These are phyloP conservation scores for Claviceps sp. DNA, from an alignment of 2,329 filamentous ascomycete species.

Conservation along the genomic window DNA sequence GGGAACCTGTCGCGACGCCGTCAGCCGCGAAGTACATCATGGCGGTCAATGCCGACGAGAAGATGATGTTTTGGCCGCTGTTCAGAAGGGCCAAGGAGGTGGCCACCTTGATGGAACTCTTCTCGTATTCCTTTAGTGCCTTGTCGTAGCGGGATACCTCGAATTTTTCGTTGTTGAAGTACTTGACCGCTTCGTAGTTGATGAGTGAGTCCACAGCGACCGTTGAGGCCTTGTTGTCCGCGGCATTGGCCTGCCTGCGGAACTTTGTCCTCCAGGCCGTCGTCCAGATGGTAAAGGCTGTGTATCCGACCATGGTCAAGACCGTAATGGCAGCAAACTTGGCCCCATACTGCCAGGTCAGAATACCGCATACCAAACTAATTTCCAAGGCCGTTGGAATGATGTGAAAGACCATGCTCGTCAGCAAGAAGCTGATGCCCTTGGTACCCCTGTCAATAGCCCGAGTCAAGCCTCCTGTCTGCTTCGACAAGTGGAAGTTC, in stretches of 20 bases:
- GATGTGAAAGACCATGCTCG: conserved; percentile 97
- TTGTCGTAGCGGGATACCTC: conserved; percentile 85
- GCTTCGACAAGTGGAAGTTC: conserved; percentile 84
- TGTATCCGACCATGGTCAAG: conserved; percentile 83
- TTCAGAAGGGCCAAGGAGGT: conserved; percentile 90
- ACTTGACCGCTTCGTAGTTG: conserved; percentile 98
- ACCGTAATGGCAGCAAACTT: conserved; percentile 87
- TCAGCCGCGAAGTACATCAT: conserved; percentile 98
- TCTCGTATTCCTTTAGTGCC: conserved; percentile 75
- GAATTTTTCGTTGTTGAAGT: conserved; percentile 97
- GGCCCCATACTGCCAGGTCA: conserved; percentile 89
- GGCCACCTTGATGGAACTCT: conserved; percentile 90
- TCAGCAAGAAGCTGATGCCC: conserved; percentile 92
- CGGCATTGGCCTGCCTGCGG: conserved; percentile 84
- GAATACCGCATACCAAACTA: conserved; percentile 84
- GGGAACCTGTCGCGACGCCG: conserved; percentile 64
- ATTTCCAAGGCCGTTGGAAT: conserved; percentile 91
- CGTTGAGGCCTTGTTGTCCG: conserved; percentile 89
- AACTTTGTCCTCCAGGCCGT: conserved; percentile 98
- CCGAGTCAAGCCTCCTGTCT: conserved; percentile 85
- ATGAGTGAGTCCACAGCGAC: conserved; percentile 94
- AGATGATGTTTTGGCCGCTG: conserved; percentile 92
- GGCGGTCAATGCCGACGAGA: conserved; percentile 78
- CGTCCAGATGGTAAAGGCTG: conserved; percentile 92
- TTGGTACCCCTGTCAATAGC: conserved; percentile 96